Evolutionary conservation across 148 eudicot genomes (phyloP).

Genomic region (Talinum fruticosum): DNA sequence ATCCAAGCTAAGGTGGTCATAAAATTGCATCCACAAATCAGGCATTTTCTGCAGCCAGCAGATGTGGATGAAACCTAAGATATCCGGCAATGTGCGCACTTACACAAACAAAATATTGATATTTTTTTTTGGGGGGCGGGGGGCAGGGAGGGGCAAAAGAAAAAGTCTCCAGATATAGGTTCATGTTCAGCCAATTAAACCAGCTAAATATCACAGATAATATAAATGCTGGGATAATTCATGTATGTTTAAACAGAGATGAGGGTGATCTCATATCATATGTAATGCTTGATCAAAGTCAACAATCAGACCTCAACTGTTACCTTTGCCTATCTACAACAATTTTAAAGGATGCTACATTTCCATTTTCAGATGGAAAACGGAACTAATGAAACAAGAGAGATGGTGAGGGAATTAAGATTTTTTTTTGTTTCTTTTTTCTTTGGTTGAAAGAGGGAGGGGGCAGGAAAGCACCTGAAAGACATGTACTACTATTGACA

Average conservation of each 20-base stretch:
- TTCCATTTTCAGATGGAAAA: background rate
- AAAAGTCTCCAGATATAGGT: too few species aligned
- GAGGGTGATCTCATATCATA: background rate
- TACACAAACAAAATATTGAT: too few species aligned
- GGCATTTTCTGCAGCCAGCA: too few species aligned
- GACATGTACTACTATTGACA: background rate
- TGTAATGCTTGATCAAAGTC: slow-evolving; percentile 1
- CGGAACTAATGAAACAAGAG: background rate
- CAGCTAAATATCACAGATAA: background rate
- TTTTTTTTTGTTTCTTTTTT: background rate
- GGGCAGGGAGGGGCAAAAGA: too few species aligned
- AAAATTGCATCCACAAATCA: too few species aligned
- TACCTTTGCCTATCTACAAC: background rate
- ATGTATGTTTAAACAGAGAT: background rate
- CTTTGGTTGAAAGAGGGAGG: too few species aligned
- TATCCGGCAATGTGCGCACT: too few species aligned
- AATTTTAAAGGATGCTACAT: background rate
- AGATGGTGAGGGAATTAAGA: background rate
- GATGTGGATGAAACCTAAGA: too few species aligned
- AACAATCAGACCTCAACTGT: background rate
- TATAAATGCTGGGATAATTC: background rate
- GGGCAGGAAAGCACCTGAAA: background rate
- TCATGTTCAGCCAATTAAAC: background rate
- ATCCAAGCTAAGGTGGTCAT: too few species aligned
- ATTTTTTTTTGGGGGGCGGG: too few species aligned